These are phyloP conservation scores for Blastobotrys raffinosifermentans DNA, from an alignment of 1,139 yeast species.

Conservation along the genomic window DNA sequence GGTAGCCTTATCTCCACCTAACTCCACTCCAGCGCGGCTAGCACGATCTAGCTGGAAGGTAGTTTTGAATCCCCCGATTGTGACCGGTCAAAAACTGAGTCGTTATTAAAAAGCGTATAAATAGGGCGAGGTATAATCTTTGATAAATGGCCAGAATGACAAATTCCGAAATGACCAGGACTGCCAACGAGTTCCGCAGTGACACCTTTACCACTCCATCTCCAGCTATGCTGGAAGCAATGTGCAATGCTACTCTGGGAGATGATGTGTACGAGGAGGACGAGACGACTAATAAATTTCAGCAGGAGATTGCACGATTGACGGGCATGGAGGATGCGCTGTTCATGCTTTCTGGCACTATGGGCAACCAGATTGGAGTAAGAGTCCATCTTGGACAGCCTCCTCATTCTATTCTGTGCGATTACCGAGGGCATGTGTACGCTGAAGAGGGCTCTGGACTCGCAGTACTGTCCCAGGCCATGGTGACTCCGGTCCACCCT, in stretches of 20 bases:
- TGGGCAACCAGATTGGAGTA: conserved; percentile 83
- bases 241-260: conserved; percentile 59
- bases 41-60: neutral
- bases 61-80: neutral
- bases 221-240: conserved; percentile 62
- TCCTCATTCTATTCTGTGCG: conserved; percentile 80
- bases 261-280: conserved; percentile 91
- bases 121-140: neutral
- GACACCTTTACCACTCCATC: conserved; percentile 96
- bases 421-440: conserved; percentile 78
- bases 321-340: conserved; percentile 82
- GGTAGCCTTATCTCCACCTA: no score
- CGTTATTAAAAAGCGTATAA: neutral
- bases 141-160: neutral
- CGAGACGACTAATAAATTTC: conserved; percentile 58
- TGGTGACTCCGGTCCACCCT: conserved; percentile 83
- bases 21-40: no score
- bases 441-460: conserved; percentile 87
- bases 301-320: conserved; percentile 56
- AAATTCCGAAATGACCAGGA: conserved; percentile 2
- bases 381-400: conserved; percentile 77
- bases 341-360: conserved; percentile 84
- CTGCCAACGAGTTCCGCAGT: conserved; percentile 24
- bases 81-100: neutral
- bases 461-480: conserved; percentile 84